These are phyloP conservation scores for Beta macrorhiza DNA, from an alignment of 179 eudicot species.

Conservation along the genomic window DNA sequence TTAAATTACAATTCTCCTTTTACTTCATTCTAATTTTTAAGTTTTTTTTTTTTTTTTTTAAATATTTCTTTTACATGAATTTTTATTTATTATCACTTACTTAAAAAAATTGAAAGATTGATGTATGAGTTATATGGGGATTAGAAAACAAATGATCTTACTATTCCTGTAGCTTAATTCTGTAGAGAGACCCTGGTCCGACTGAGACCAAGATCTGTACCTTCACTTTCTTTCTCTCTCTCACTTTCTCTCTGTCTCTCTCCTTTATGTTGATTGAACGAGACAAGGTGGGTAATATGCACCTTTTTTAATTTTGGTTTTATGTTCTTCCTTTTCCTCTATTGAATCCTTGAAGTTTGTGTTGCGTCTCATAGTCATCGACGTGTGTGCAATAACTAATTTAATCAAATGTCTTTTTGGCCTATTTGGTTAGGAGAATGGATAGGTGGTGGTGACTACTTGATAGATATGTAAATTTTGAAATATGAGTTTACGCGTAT, in stretches of 20 bases:
- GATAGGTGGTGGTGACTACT: no score
- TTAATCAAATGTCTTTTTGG: not conserved
- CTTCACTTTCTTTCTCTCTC: conserved; percentile 11
- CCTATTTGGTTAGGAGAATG: no score
- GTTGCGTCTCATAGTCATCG: conserved; percentile 33
- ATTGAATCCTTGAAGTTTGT: conserved; percentile 48
- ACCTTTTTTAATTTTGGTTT: conserved; percentile 27
- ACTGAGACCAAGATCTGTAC: conserved; percentile 28
- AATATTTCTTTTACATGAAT: not conserved
- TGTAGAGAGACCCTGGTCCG: conserved; percentile 35
- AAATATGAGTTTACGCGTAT: no score
- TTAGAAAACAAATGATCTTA: conserved; percentile 29
- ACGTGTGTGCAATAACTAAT: conserved; percentile 31
- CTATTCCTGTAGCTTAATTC: not conserved
- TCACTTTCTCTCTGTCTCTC: not conserved
- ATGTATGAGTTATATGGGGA: conserved; percentile 26
- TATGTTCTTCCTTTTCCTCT: not conserved
- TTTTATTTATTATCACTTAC: no score
- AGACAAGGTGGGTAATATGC: conserved; percentile 50
- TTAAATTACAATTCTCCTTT: not conserved
- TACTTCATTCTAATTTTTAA: not conserved
- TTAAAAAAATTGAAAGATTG: not conserved
- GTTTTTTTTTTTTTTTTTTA: not conserved
- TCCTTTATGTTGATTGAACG: conserved; percentile 54
- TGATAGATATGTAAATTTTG: no score